These are phyloP conservation scores for Cymbopogon flexuosus DNA, from an alignment of 202 grass and related monocot species.

Conservation along the genomic window DNA sequence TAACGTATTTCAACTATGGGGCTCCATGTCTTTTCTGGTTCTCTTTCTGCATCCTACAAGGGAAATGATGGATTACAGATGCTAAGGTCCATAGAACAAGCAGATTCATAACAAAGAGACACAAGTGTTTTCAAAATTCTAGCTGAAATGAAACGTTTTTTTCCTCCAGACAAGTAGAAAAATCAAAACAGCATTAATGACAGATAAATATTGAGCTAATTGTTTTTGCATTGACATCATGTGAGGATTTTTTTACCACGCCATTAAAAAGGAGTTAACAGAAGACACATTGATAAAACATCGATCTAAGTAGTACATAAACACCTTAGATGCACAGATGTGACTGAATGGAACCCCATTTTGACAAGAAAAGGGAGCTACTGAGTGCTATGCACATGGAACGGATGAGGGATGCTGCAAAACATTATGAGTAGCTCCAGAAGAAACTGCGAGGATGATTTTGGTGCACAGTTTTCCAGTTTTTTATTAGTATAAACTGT, in stretches of 20 bases:
- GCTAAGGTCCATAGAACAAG: constrained; percentile 3
- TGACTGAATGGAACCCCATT: not conserved
- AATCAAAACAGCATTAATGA: not conserved
- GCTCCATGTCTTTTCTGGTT: constrained; percentile 82
- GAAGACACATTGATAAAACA: constrained; percentile 13
- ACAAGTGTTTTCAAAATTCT: not conserved
- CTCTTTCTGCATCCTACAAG: constrained; percentile 78
- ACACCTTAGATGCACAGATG: not conserved
- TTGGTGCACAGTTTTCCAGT: not conserved
- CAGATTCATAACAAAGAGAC: constrained; percentile 4
- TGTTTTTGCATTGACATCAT: not conserved
- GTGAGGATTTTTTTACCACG: not conserved
- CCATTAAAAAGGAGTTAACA: not conserved
- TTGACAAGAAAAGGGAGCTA: not conserved
- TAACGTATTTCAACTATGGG: constrained; percentile 76
- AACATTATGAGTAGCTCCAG: not conserved
- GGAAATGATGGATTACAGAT: constrained; percentile 31
- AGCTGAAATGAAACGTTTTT: not conserved
- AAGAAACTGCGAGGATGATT: not conserved
- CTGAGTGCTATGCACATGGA: not conserved
- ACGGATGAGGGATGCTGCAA: not conserved
- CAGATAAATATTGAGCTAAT: not conserved
- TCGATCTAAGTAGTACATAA: not conserved
- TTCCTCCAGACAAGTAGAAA: not conserved
- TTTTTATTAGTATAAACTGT: not conserved